These are phyloP conservation scores for Monosporozyma yasuniensis DNA, from an alignment of 805 yeast genomes.

Conservation along the genomic window DNA sequence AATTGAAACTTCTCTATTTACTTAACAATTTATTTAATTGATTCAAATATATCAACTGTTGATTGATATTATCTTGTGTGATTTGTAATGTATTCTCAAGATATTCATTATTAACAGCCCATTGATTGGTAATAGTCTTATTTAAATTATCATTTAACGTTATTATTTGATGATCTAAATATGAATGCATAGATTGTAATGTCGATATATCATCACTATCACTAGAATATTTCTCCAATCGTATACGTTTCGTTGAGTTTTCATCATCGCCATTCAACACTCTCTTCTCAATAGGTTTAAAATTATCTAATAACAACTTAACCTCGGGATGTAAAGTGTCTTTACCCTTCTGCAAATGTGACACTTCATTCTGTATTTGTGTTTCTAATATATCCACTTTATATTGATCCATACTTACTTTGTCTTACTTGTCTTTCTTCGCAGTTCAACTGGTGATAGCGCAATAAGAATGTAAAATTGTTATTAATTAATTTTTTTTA, in stretches of 20 bases:
- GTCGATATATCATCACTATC: not conserved
- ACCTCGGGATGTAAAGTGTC: constrained; percentile 14
- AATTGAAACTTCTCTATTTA: constrained; percentile 37
- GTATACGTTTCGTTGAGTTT: not conserved
- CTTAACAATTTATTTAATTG: constrained; percentile 35
- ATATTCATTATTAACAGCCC: constrained; percentile 31
- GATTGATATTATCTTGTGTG: constrained; percentile 24
- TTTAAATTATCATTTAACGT: constrained; percentile 32
- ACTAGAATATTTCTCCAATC: constrained; percentile 2
- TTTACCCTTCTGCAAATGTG: constrained; percentile 14
- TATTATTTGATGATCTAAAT: constrained; percentile 28
- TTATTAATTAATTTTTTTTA: not conserved
- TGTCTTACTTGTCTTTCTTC: not conserved
- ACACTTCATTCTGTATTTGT: not conserved
- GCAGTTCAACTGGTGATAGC: too few species aligned
- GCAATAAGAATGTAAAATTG: not conserved
- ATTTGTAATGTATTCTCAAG: constrained; percentile 24
- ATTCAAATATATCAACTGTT: constrained; percentile 37
- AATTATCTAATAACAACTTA: not conserved
- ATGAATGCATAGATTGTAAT: constrained; percentile 13
- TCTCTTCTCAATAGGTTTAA: not conserved
- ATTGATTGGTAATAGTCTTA: constrained; percentile 31
- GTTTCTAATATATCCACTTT: not conserved
- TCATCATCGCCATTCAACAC: too few species aligned
- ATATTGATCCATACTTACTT: not conserved